A percentile compares a stretch with the other conserved stretches of the same genome.
These are phyloP conservation scores for Talaromyces funiculosus DNA, from an alignment of 2,329 filamentous ascomycete species.

Conservation along the genomic window DNA sequence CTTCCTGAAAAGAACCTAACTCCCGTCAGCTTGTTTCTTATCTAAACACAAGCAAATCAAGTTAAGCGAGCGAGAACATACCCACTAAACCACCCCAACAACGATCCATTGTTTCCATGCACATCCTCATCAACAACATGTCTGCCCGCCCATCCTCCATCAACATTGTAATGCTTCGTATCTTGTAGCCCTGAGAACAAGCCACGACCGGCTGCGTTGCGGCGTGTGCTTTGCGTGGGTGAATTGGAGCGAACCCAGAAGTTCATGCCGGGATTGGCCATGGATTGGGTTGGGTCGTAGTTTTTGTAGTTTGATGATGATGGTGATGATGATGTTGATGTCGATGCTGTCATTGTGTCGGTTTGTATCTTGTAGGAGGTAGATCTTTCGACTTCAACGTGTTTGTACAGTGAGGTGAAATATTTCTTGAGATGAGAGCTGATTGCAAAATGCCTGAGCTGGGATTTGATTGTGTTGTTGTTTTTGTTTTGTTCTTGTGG, in stretches of 20 bases:
- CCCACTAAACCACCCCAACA: slow-evolving; percentile 5
- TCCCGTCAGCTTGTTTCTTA: not conserved
- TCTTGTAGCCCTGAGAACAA: slow-evolving; percentile 37
- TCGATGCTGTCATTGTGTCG: not conserved
- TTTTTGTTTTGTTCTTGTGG: not conserved
- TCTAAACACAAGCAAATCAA: not conserved
- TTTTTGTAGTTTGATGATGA: slow-evolving; percentile 19
- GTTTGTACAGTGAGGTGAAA: not conserved
- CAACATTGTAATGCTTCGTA: slow-evolving; percentile 34
- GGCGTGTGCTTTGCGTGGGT: slow-evolving; percentile 17
- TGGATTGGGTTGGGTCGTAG: slow-evolving; percentile 26
- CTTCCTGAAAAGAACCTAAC: slow-evolving; percentile 4
- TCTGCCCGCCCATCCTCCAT: slow-evolving; percentile 32
- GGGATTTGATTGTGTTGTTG: not conserved
- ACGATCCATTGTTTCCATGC: not conserved
- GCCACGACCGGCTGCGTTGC: slow-evolving; percentile 30
- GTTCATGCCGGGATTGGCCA: slow-evolving; percentile 19
- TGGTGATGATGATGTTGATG: not conserved
- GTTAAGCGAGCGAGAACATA: not conserved
- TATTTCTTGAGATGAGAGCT: not conserved
- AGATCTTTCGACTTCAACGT: too few species aligned
- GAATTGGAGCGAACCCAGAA: slow-evolving; percentile 28
- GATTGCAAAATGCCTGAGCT: not conserved
- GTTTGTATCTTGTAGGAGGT: too few species aligned
- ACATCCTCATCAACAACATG: slow-evolving; percentile 17